Conservation (phyloP, 495 filamentous ascomycete species). For the Evansstolkia leycettana region DNA sequence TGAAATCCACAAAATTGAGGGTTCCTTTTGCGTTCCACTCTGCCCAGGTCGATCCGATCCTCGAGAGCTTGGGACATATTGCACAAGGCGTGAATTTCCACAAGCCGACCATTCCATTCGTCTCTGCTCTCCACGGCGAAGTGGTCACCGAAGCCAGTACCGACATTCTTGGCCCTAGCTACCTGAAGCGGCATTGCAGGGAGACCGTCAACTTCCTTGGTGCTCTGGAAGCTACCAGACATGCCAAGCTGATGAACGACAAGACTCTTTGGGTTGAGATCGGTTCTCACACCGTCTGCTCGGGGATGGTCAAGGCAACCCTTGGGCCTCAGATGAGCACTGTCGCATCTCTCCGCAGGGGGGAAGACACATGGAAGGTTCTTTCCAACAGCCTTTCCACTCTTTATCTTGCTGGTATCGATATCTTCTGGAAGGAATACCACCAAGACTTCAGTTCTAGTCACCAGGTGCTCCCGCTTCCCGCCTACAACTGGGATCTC, state of each 20-base stretch:
- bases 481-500: slow-evolving; percentile 64
- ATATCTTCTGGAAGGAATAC: slow-evolving; percentile 67
- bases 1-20: slow-evolving; percentile 58
- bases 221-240: slow-evolving; percentile 45
- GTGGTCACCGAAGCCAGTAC: slow-evolving; percentile 39
- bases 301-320: slow-evolving; percentile 55
- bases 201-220: slow-evolving; percentile 64
- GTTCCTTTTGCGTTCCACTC: slow-evolving; percentile 79
- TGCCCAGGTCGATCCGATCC: slow-evolving; percentile 63
- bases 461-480: slow-evolving; percentile 53
- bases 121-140: slow-evolving; percentile 56
- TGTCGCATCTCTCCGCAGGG: slow-evolving; percentile 45
- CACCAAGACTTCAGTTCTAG: slow-evolving; percentile 55
- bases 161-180: slow-evolving; percentile 41
- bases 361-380: slow-evolving; percentile 50
- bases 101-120: slow-evolving; percentile 50
- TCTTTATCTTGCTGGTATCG: slow-evolving; percentile 52
- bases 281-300: slow-evolving; percentile 57
- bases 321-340: slow-evolving; percentile 46
- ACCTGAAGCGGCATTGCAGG: slow-evolving; percentile 55
- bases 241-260: slow-evolving; percentile 31
- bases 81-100: slow-evolving; percentile 48
- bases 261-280: slow-evolving; percentile 47
- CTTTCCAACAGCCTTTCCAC: slow-evolving; percentile 45
- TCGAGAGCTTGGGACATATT: slow-evolving; percentile 50